Base-by-base conservation (phyloP, 768 basidiomycete species). In the Russula earlei region DNA sequence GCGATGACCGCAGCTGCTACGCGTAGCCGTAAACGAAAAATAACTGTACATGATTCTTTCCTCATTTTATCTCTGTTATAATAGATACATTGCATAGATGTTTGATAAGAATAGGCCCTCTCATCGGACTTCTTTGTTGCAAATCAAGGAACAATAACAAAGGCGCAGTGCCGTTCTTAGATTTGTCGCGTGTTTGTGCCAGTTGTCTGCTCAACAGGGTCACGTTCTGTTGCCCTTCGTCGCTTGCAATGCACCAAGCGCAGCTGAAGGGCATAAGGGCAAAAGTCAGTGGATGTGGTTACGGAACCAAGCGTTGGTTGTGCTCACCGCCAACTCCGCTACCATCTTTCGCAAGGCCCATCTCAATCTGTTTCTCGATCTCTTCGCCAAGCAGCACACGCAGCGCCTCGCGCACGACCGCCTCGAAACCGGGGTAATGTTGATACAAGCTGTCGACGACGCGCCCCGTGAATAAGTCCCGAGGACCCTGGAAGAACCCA, bases 321-420 rank as follows among this genome's bases (percentile, higher is more conserved):
- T n/a, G 46, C 87, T 72, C 69, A 96, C 94, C 95, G 67, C 96
- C 96, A 40, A 93, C 92, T 34, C 95, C 96, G 65, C 91, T 94
- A 11, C 96, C 96, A 63, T 98, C 96, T 70, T 96, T 98, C 4
- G 96, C 96, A 67, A 98, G 68, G 36, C 91, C 95, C 64, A 98
- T 88, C 47, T 85, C 78, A 0, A 95, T 83, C 31, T 82, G 74
- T 64, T 81, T 75, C 73, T 94, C 91, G 8, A 88, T 82, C 31
- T 88, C 83, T 38, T 80, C 74, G 2, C 96, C 95, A 3, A 98
- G 81, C 20, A 98, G 66, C 3, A 71, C 67, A 17, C 79, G 74
- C 49, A 99, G 68, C 0, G 93, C 84, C 42, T 83, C 81, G 17
- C 91, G 79, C 52, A 96, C 73, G 12, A 77, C 79, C 14, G 76